A percentile compares a stretch with the other conserved stretches of the same genome.
Evolutionary conservation across 257 asterid species (phyloP).

Genomic region (Scutellaria minor): DNA sequence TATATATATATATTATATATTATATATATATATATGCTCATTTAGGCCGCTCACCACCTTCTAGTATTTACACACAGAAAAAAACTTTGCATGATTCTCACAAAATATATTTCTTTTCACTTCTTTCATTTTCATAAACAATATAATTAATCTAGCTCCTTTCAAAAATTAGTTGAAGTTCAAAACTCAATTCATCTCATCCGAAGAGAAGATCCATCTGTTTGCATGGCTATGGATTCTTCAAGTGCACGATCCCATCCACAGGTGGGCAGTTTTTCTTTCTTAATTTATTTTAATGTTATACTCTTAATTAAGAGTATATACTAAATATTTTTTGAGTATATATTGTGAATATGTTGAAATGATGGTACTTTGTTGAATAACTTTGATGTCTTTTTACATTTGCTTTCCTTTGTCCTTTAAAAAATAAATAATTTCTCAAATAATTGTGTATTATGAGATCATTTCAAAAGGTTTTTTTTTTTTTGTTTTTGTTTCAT

Average conservation of each 20-base stretch:
- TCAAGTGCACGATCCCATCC: slow-evolving; percentile 53
- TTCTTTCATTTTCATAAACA: too few species aligned
- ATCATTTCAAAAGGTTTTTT: too few species aligned
- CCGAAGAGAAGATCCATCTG: neutral
- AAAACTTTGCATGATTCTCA: slow-evolving; percentile 30
- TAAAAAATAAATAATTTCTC: too few species aligned
- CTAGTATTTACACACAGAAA: slow-evolving; percentile 7
- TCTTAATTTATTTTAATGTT: too few species aligned
- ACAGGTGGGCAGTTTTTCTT: slow-evolving; percentile 48
- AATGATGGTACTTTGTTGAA: too few species aligned
- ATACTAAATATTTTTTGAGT: too few species aligned
- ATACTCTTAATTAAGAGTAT: too few species aligned
- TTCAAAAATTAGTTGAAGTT: neutral
- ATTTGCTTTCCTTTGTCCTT: too few species aligned
- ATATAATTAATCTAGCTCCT: neutral
- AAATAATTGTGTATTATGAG: too few species aligned
- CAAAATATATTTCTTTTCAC: neutral
- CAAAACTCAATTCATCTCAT: neutral
- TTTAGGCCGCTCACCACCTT: slow-evolving; percentile 24
- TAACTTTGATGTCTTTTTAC: too few species aligned
- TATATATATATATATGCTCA: slow-evolving; percentile 12
- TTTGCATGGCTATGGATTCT: slow-evolving; percentile 62
- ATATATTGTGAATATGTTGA: too few species aligned
- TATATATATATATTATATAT: slow-evolving; percentile 16
- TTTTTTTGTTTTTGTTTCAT: too few species aligned